phyloP scores from a whole-genome alignment of 2,329 filamentous ascomycete species.

The Fusarium devonianum region DNA sequence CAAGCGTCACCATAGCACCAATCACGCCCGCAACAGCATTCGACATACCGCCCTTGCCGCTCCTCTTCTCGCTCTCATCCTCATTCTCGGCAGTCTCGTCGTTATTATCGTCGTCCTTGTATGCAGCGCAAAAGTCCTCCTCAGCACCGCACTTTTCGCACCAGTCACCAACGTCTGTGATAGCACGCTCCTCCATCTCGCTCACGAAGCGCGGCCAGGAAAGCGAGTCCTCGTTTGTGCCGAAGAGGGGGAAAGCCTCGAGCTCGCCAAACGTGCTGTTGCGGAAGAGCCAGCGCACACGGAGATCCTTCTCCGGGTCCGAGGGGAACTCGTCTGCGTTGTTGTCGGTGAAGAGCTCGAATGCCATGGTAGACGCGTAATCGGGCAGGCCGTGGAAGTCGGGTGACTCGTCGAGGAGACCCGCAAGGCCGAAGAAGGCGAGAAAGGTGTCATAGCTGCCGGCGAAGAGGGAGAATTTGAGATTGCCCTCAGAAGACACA shows the following conservation, averaged over 20 bases:
- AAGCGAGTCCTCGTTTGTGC: constrained; percentile 39
- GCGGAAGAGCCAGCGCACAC: constrained; percentile 47
- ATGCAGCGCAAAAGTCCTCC: constrained; percentile 45
- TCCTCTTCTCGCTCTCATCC: neutral
- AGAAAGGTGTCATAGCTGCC: constrained; percentile 49
- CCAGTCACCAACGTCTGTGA: constrained; percentile 44
- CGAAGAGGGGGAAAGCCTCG: constrained; percentile 44
- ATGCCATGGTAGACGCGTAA: constrained; percentile 48
- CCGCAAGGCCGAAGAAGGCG: constrained; percentile 45
- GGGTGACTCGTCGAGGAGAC: constrained; percentile 38
- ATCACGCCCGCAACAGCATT: constrained; percentile 46
- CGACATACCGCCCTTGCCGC: constrained; percentile 39
- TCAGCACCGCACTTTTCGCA: constrained; percentile 41
- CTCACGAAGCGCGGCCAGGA: constrained; percentile 41
- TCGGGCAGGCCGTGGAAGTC: constrained; percentile 46
- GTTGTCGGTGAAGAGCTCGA: constrained; percentile 44
- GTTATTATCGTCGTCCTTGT: constrained; percentile 29
- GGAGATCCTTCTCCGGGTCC: constrained; percentile 36
- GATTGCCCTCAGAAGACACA: constrained; percentile 40
- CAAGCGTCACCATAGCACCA: constrained; percentile 46
- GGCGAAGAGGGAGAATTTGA: constrained; percentile 46
- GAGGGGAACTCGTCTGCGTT: constrained; percentile 38
- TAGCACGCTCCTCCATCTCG: constrained; percentile 42
- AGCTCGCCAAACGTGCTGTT: constrained; percentile 45
- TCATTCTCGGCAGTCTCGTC: constrained; percentile 11